Evolutionary conservation across 495 filamentous ascomycete species (phyloP).

Genomic region (Terfezia claveryi): DNA sequence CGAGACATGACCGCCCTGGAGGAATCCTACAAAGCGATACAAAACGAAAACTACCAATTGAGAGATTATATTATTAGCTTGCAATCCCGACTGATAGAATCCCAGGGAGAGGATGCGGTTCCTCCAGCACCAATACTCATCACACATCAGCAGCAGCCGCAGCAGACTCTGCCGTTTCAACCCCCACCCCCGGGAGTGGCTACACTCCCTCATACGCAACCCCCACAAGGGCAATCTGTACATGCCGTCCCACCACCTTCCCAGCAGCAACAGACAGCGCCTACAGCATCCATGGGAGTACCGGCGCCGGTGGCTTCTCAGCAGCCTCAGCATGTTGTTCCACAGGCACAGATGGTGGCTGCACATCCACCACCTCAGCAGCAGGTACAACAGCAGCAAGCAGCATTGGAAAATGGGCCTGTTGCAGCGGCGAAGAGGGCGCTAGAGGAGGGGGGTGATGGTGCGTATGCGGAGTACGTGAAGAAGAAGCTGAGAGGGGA

Average conservation of each 20-base stretch:
- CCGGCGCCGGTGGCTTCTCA: slow-evolving; percentile 1
- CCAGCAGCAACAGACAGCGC: slow-evolving; percentile 5
- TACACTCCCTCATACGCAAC: background rate
- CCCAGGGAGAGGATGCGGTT: slow-evolving; percentile 60
- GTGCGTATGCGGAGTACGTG: slow-evolving; percentile 7
- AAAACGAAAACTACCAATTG: slow-evolving; percentile 70
- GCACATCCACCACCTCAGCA: slow-evolving; percentile 5
- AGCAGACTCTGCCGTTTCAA: slow-evolving; percentile 1
- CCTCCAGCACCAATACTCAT: slow-evolving; percentile 46
- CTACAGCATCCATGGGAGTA: background rate
- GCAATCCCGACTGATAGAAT: slow-evolving; percentile 70
- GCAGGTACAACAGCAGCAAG: background rate
- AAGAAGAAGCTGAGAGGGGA: slow-evolving; percentile 15
- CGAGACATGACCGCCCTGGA: slow-evolving; percentile 48
- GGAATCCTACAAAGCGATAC: slow-evolving; percentile 47
- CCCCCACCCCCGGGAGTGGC: background rate
- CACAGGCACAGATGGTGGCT: background rate
- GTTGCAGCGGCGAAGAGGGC: slow-evolving; percentile 14
- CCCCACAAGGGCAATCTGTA: slow-evolving; percentile 4
- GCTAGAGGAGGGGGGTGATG: slow-evolving; percentile 14
- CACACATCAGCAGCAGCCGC: slow-evolving; percentile 15
- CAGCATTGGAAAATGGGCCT: background rate
- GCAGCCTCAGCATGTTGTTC: background rate
- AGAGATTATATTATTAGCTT: slow-evolving; percentile 80
- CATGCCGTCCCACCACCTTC: slow-evolving; percentile 16